Evolutionary conservation across 2,329 filamentous ascomycete species (phyloP).

Genomic region (Colletotrichum phormii): DNA sequence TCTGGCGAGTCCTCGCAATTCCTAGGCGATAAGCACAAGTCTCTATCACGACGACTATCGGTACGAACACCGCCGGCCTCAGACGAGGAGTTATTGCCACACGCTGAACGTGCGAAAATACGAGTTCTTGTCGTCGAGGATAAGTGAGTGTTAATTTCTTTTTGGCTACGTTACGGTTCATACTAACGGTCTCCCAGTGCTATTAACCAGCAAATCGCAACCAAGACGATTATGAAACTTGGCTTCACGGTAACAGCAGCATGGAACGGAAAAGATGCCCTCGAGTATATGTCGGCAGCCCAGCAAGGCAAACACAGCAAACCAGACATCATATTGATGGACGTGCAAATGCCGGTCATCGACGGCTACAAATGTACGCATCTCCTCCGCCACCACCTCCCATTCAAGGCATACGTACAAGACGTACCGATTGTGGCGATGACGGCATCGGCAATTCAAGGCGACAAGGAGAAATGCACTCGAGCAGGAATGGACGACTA

Average conservation of each 20-base stretch:
- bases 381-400: conserved; percentile 74
- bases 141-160: conserved; percentile 77
- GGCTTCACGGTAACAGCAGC: conserved; percentile 78
- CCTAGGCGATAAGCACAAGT: conserved; percentile 41
- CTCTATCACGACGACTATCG: conserved; percentile 46
- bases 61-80: conserved; percentile 50
- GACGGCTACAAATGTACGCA: conserved; percentile 85
- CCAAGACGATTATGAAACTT: conserved; percentile 79
- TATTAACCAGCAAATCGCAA: conserved; percentile 81
- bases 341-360: conserved; percentile 80
- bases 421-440: conserved; percentile 83
- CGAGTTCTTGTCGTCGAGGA: conserved; percentile 86
- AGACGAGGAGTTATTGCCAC: conserved; percentile 60
- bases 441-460: conserved; percentile 83
- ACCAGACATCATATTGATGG: conserved; percentile 83
- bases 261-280: conserved; percentile 83
- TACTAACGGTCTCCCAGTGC: conserved; percentile 50
- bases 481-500: conserved; percentile 83
- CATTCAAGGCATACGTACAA: conserved; percentile 69
- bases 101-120: conserved; percentile 69
- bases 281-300: conserved; percentile 76
- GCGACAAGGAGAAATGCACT: conserved; percentile 79
- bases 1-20: conserved; percentile 33
- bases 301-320: conserved; percentile 62
- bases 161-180: not conserved